A percentile compares a stretch with the other conserved stretches of the same genome.
These are phyloP conservation scores for Orychophragmus violaceus DNA, from an alignment of 345 rosid species.

Conservation along the genomic window DNA sequence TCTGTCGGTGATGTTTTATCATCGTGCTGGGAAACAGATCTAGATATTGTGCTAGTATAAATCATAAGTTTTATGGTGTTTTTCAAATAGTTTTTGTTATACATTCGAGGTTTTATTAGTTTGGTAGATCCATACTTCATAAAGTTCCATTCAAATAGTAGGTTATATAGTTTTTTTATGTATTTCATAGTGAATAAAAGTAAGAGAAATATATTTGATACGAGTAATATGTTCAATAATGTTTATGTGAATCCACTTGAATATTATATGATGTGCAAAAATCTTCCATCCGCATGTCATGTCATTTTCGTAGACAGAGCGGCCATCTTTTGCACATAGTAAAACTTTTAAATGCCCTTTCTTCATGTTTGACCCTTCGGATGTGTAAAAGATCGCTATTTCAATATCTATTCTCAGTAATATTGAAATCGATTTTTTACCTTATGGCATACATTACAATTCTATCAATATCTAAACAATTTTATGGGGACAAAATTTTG, in stretches of 20 bases:
- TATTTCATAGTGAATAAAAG: not conserved
- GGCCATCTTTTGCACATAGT: constrained; percentile 35
- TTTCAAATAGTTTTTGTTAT: not conserved
- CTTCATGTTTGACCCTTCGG: constrained; percentile 13
- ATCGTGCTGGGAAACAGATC: not conserved
- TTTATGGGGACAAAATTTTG: not conserved
- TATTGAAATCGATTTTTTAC: constrained; percentile 22
- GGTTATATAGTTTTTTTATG: not conserved
- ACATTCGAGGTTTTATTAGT: not conserved
- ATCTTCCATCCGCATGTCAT: constrained; percentile 33
- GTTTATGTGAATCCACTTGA: not conserved
- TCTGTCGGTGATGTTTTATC: not conserved
- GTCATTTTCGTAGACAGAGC: constrained; percentile 27
- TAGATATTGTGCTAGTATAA: not conserved
- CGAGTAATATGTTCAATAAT: not conserved
- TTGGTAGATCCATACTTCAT: not conserved
- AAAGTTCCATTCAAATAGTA: not conserved
- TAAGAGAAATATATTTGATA: not conserved
- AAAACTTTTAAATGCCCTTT: constrained; percentile 8
- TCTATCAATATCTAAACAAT: not conserved
- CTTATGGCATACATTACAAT: constrained; percentile 19
- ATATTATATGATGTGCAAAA: constrained; percentile 15
- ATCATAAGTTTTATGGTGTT: not conserved
- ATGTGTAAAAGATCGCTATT: constrained; percentile 9
- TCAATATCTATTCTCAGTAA: constrained; percentile 8